Percentiles rank a stretch among this genome's conserved stretches.
These are phyloP conservation scores for Acanthamoeba royreba DNA, from an alignment of 208 protist genomes.

Conservation along the genomic window DNA sequence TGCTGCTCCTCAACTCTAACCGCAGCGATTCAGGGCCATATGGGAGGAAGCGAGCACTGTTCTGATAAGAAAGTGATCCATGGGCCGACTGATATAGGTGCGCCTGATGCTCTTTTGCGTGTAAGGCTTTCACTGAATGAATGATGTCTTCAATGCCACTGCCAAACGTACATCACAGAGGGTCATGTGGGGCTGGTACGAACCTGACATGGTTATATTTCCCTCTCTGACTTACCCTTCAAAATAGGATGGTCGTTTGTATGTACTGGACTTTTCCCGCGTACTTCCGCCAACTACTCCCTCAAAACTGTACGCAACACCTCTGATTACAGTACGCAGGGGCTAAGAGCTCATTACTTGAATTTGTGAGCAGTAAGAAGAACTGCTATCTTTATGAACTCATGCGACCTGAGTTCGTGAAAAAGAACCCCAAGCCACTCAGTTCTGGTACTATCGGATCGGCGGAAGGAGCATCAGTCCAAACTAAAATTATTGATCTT, in stretches of 20 bases:
- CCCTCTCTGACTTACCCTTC: neutral
- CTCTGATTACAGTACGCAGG: neutral
- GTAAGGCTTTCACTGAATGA: neutral
- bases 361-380: neutral
- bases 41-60: neutral
- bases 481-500: neutral
- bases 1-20: neutral
- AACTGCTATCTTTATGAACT: constrained; percentile 12
- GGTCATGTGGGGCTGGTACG: constrained; percentile 1
- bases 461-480: neutral
- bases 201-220: neutral
- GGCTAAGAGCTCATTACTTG: neutral
- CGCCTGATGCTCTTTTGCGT: neutral
- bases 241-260: neutral
- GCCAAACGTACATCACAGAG: neutral
- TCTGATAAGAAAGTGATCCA: neutral
- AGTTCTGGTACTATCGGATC: neutral
- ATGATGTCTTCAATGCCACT: neutral
- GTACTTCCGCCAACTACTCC: neutral
- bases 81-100: neutral
- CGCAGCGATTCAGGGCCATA: neutral
- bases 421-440: constrained; percentile 20
- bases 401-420: neutral
- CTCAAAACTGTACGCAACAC: neutral
- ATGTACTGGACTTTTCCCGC: constrained; percentile 30